Base-by-base conservation (phyloP, 2,329 filamentous ascomycete species). In the Talaromyces sp. region DNA sequence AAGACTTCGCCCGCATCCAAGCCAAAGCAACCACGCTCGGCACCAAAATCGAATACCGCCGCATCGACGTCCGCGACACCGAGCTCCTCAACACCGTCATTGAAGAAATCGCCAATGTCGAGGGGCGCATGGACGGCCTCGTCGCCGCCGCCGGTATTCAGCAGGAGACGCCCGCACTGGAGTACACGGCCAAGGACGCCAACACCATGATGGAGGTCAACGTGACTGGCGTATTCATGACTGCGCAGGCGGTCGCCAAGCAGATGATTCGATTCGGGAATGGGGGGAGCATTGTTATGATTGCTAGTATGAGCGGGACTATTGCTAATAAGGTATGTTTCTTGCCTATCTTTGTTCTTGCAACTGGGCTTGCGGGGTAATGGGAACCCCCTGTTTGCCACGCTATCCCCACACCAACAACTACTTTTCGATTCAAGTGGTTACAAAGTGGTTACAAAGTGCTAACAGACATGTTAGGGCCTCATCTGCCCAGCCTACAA, bases 161-260 rank as follows among this genome's bases (percentile, higher is more conserved):
- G 79, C 90, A 96, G 77, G 92, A 96, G 79, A 92, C 88, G 0
- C 80, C 91, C 0, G 92, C 93, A 1, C 82, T 97, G 63, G 92
- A 96, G 58, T 96, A 96, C 75, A 82, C 82, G 1, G 80, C 83
- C 61, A 83, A 86, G 72, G 86, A 88, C 70, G 82, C 84, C 63
- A 87, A 88, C 70, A 82, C 79, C 65, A 88, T 89, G 85, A 84
- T 88, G 67, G 84, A 86, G 69, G 79, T 87, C 68, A 87, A 87
- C 70, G 80, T 88, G 59, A 88, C 85, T 0, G 86, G 86, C 10
- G 84, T 85, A 5, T 85, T 88, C 73, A 88, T 88, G 85, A 86
- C 86, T 7, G 81, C 85, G 6, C 85, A 88, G 75, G 86, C 85
- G n/a, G 84, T 83, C 13, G 86, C 86, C 19, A 85, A 85, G 74